Evolutionary conservation across 148 eudicot species (phyloP), one percentile per base, ranked within the genome.

Genomic region (Pharnaceum exiguum): DNA sequence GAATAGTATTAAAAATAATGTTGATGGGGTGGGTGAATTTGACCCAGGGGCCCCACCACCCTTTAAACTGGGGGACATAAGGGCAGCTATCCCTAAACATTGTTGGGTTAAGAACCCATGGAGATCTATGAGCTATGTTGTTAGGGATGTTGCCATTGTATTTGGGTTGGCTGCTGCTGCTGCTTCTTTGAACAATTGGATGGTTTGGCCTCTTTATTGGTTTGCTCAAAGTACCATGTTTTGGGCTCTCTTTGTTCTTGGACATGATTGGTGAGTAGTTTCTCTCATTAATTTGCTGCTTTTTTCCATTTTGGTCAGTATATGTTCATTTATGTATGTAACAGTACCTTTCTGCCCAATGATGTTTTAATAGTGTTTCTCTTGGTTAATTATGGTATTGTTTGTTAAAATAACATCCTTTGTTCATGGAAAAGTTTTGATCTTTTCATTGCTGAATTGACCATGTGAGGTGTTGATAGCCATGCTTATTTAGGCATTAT

Each of bases 181-280:
- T 26, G 75, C 75, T 47, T 73, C 52, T 46, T 44, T 80, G 40
- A 78, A 86, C 60, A 77, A 46, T 47, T 77, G 88, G 86, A 40
- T 60, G 71, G 78, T 82, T 67, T 86, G 94, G 94, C 94, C 89
- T 53, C 58, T 86, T 43, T 86, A 86, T 65, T 82, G 89, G 94
- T 50, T 76, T 75, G 94, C 89, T 68, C 94, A 86, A 36, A 75
- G 89, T 8, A 86, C 89, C 15, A 82, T 86, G 94, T 86, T 86
- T 36, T 86, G 94, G 94, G 94, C 94, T 44, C 76, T 86, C 63
- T 86, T 82, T 80, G 94, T 86, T 75, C 94, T 86, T 73, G 94
- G 94, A 10, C 94, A 86, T 76, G 94, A 86, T 56, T 86, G 94
- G 93, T 85, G 46, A 47, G 59, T 63, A n/a, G 13, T 32, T 23